A percentile compares a stretch with the other conserved stretches of the same genome.
Evolutionary conservation across 306 rosid species (phyloP).

Genomic region (Gleditsia sinensis): DNA sequence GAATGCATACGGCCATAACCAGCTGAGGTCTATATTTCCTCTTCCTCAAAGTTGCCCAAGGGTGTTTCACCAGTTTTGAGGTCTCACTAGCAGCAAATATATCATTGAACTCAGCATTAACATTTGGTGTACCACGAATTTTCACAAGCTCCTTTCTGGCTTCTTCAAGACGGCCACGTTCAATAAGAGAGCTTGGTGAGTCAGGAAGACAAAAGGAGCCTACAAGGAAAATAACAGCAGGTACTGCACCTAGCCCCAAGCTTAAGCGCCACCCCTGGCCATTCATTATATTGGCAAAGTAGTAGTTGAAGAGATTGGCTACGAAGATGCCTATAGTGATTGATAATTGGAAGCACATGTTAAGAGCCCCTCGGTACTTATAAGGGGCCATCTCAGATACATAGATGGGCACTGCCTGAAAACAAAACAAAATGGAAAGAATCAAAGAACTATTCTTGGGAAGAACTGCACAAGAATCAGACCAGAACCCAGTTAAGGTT

Average conservation of each 20-base stretch:
- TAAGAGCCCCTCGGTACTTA: slow-evolving; percentile 60
- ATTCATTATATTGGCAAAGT: slow-evolving; percentile 47
- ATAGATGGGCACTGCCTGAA: slow-evolving; percentile 80
- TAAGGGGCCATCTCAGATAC: slow-evolving; percentile 80
- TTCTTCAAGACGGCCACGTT: slow-evolving; percentile 45
- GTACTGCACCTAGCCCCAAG: slow-evolving; percentile 75
- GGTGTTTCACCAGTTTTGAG: slow-evolving; percentile 48
- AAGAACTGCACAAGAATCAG: neutral
- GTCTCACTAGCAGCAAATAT: slow-evolving; percentile 62
- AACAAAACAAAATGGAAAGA: neutral
- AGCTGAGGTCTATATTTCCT: slow-evolving; percentile 80
- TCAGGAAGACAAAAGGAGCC: slow-evolving; percentile 69
- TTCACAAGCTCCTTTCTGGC: slow-evolving; percentile 52
- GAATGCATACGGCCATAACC: slow-evolving; percentile 59
- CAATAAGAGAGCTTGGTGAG: slow-evolving; percentile 75
- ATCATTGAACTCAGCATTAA: slow-evolving; percentile 66
- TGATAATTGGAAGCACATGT: slow-evolving; percentile 77
- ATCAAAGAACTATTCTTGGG: neutral
- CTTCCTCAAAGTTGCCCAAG: slow-evolving; percentile 50
- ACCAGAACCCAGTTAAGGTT: neutral
- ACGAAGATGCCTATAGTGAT: slow-evolving; percentile 72
- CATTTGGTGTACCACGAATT: slow-evolving; percentile 50
- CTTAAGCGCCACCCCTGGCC: slow-evolving; percentile 85
- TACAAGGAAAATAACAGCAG: slow-evolving; percentile 59
- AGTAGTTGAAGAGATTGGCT: slow-evolving; percentile 68